Conservation (phyloP, 495 filamentous ascomycete species). For the Tuber brumale region DNA sequence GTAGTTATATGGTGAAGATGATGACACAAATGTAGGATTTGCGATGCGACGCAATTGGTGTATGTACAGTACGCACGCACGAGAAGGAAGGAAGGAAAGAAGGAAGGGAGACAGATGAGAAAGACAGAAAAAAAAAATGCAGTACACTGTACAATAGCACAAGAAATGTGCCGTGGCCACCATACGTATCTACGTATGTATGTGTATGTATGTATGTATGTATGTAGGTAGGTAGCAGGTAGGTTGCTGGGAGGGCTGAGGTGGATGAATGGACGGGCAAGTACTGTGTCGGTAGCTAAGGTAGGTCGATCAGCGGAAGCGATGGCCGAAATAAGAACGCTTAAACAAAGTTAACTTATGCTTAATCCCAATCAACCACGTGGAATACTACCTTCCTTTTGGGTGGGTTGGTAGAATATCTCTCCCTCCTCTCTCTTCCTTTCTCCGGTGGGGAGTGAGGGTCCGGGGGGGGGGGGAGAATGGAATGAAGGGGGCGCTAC, state of each 20-base stretch:
- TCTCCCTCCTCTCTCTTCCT: background rate
- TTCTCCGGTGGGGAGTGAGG: background rate
- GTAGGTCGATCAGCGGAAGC: background rate
- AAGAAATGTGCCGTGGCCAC: background rate
- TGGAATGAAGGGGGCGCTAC: background rate
- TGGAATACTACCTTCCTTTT: background rate
- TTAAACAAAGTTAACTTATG: conserved; percentile 1
- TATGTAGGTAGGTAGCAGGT: too few species aligned
- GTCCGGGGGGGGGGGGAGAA: background rate
- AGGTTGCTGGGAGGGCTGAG: background rate
- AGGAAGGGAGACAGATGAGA: background rate
- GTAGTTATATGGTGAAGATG: background rate
- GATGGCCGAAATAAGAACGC: background rate
- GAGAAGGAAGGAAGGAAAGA: background rate
- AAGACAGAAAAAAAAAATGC: background rate
- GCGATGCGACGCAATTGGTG: background rate
- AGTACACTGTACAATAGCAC: background rate
- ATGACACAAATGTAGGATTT: background rate
- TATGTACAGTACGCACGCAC: background rate
- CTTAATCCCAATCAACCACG: conserved; percentile 1
- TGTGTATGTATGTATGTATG: background rate
- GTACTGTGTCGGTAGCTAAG: background rate
- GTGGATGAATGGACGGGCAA: background rate
- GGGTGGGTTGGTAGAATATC: background rate
- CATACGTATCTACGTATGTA: background rate